These are phyloP conservation scores for Geosmithia morbida DNA, from an alignment of 2,329 filamentous ascomycete species.

Conservation along the genomic window DNA sequence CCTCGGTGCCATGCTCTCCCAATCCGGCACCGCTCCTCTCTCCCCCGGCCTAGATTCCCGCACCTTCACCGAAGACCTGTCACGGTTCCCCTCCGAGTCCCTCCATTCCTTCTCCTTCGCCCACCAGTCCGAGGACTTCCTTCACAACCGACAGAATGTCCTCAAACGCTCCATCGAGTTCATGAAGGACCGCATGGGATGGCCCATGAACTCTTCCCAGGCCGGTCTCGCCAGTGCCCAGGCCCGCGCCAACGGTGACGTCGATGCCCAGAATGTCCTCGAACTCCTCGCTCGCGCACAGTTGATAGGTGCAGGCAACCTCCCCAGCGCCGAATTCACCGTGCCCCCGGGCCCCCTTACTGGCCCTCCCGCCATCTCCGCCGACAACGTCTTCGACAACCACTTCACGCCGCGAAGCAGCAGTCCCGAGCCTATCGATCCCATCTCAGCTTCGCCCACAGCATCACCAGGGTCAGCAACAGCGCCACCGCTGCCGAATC, in stretches of 20 bases:
- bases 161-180: constrained; percentile 91
- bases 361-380: constrained; percentile 60
- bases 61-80: constrained; percentile 73
- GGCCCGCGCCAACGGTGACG: constrained; percentile 66
- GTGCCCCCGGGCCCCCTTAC: constrained; percentile 49
- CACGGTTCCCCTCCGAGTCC: constrained; percentile 87
- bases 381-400: constrained; percentile 73
- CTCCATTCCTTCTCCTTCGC: constrained; percentile 97
- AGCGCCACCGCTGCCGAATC: background rate
- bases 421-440: constrained; percentile 26
- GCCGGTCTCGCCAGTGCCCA: constrained; percentile 71
- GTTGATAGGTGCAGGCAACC: constrained; percentile 54
- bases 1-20: constrained; percentile 50
- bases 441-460: background rate
- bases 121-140: constrained; percentile 81
- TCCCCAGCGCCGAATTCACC: constrained; percentile 31
- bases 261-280: constrained; percentile 81
- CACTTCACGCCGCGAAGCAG: constrained; percentile 49
- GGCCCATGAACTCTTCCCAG: constrained; percentile 51
- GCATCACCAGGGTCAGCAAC: background rate
- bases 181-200: constrained; percentile 83
- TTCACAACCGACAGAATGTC: constrained; percentile 85
- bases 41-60: constrained; percentile 57
- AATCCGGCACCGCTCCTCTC: constrained; percentile 36
- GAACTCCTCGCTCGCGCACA: constrained; percentile 75